Base-by-base conservation (phyloP, 1,139 yeast genomes). In the Diutina siamensis region DNA sequence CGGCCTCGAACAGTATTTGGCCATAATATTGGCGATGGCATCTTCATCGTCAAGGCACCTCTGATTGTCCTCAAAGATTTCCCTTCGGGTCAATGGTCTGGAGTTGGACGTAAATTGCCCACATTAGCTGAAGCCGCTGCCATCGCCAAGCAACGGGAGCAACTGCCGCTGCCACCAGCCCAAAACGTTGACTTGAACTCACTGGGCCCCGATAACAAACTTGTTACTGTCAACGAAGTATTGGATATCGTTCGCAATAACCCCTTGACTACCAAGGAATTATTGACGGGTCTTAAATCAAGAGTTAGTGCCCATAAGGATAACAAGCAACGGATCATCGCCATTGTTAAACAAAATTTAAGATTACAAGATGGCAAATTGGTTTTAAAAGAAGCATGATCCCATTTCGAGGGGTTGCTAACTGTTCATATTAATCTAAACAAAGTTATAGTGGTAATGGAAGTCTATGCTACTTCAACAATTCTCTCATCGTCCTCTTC, bases 51-150 rank as follows among this genome's bases (percentile, higher is more conserved):
- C 41, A 82, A 74, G 56, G 83, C 89, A 0, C 78, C 84, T 3
- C 68, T 75, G 18, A 70, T 71, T 36, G 71, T 82, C 32, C 68
- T 88, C 49, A 61, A 64, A n/a, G 74, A 74, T 42, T 87, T 87
- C 63, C 94, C 94, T 3, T 65, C 62, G 22, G 95, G 95, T 18
- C 84, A 80, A 45, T 88, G 97, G 96, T 81, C 82, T 58, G 92
- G 95, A 27, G 66, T 66, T 45, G 59, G 3, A 53, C 59, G 12
- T 46, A 51, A n/a, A 48, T 48, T 15, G 50, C 50, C 42, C 4
- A 53, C 54, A 9, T 55, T 65, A 1, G 36, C 45, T 4, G 64
- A 73, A 3, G 53, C 57, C 35, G 78, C 76, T 60, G 28, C 28
- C 10, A 10, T 10, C 28, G 28, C 28, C 28, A 25, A 25, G 10